These are phyloP conservation scores for Plasmodium berghei DNA, from an alignment of 169 alveolate genomes.

Conservation along the genomic window DNA sequence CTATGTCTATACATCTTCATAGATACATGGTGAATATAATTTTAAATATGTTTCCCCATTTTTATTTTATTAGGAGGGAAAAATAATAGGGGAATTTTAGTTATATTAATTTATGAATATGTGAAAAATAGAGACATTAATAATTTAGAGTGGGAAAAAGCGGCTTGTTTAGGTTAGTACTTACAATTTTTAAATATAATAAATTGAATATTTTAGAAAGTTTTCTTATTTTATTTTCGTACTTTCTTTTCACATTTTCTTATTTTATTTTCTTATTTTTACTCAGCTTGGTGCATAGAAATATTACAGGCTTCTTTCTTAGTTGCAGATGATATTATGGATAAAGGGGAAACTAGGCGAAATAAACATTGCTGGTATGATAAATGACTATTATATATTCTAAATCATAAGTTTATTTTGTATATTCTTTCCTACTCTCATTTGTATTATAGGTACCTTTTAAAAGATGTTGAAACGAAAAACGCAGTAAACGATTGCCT, in stretches of 20 bases:
- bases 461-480: constrained; percentile 83
- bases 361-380: constrained; percentile 84
- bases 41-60: neutral
- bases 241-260: neutral
- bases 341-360: constrained; percentile 82
- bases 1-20: neutral
- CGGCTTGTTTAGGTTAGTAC: constrained; percentile 59
- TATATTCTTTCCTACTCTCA: constrained; percentile 6
- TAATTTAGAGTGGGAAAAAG: constrained; percentile 64
- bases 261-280: neutral
- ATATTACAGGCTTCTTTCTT: constrained; percentile 85
- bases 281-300: constrained; percentile 87
- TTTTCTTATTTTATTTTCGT: neutral
- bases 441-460: constrained; percentile 77
- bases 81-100: constrained; percentile 62
- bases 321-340: constrained; percentile 88
- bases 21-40: neutral
- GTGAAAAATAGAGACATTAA: constrained; percentile 73
- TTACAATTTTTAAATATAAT: neutral
- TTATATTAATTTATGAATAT: constrained; percentile 63
- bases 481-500: constrained; percentile 86
- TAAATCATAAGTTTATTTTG: no score
- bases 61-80: constrained; percentile 45
- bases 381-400: no score
- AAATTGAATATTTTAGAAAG: no score